Base-by-base conservation (phyloP, 2,329 filamentous ascomycete species). In the Xylaria polymorpha region DNA sequence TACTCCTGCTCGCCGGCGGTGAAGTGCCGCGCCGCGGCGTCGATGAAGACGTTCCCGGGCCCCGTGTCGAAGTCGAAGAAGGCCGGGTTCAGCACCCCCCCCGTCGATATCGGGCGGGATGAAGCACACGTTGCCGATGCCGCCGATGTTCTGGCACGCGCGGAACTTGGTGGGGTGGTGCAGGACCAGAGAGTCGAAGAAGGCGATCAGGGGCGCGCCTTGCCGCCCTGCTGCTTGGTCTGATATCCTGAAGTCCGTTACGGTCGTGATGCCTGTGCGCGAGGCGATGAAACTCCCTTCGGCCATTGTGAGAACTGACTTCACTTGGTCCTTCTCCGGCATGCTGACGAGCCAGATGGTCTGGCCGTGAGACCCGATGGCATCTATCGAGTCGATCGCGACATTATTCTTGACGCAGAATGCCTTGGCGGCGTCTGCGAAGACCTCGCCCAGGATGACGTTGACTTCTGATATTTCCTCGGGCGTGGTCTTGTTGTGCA, bases 41-140 rank as follows among this genome's bases (percentile, higher is more conserved):
- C 86, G 64, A 88, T 88, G 71, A 87, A 83, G 41, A 83, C 78
- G 71, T 87, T 89, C 12, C 87, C 86, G 3, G 86, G 86, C 15
- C 87, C 87, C 3, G 85, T 87, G 72, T 87, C 84, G 68, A 87
- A 86, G 73, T 87, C 85, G 72, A 83, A 84, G 66, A 80, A 82
- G 22, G 77, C 70, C 37, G 63, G 63, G 55, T 80, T 79, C 15
- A 78, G 71, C 68, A 79, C 76, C 37, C 80, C 75, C 76, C 37
- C 80, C 75, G 22, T 81, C 74, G 37, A 77, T 77, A 60, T 85
- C 81, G 0, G 85, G 83, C 3, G 85, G 86, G 60, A 89, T 86
- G 77, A 89, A 88, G 78, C 85, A 89, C 29, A 90, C 85, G 71
- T 87, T 90, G 37, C 85, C 85, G 50, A 90, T 88, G 39, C 87